A percentile compares a stretch with the other conserved stretches of the same genome.
Evolutionary conservation across 2,329 filamentous ascomycete genomes (phyloP).

Genomic region (Endoconidiophora laricicola): DNA sequence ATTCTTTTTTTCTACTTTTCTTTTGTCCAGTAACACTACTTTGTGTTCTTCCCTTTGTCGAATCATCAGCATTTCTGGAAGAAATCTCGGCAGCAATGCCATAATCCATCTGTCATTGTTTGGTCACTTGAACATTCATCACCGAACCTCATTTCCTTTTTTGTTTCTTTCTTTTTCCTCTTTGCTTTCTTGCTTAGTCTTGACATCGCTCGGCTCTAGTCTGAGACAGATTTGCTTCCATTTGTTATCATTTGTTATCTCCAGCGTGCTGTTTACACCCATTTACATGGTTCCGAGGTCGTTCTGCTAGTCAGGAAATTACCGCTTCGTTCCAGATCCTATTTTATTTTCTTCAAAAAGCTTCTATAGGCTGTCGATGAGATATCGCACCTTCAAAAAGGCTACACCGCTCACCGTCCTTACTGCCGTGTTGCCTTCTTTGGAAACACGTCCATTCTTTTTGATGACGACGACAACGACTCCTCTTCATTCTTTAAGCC

Average conservation of each 20-base stretch:
- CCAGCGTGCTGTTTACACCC: slow-evolving; percentile 1
- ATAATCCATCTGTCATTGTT: not conserved
- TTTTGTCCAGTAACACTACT: not conserved
- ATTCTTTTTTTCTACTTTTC: not conserved
- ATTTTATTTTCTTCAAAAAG: slow-evolving; percentile 4
- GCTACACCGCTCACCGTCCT: no score
- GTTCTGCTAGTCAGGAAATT: no score
- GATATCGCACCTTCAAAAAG: no score
- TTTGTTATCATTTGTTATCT: not conserved
- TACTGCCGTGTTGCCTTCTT: no score
- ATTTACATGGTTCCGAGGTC: not conserved
- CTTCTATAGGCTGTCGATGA: not conserved
- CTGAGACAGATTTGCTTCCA: slow-evolving; percentile 1
- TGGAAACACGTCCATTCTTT: not conserved
- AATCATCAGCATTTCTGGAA: slow-evolving; percentile 8
- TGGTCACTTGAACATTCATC: slow-evolving; percentile 4
- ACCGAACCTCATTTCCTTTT: slow-evolving; percentile 7
- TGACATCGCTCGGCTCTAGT: slow-evolving; percentile 1
- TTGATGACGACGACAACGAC: not conserved
- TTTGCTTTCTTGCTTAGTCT: not conserved
- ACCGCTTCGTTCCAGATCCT: not conserved
- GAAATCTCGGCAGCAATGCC: slow-evolving; percentile 13
- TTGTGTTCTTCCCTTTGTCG: slow-evolving; percentile 2
- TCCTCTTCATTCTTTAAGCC: not conserved
- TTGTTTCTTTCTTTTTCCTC: not conserved